Base-by-base conservation (phyloP, 2,329 filamentous ascomycete species). In the Colletotrichum liaoningense region DNA sequence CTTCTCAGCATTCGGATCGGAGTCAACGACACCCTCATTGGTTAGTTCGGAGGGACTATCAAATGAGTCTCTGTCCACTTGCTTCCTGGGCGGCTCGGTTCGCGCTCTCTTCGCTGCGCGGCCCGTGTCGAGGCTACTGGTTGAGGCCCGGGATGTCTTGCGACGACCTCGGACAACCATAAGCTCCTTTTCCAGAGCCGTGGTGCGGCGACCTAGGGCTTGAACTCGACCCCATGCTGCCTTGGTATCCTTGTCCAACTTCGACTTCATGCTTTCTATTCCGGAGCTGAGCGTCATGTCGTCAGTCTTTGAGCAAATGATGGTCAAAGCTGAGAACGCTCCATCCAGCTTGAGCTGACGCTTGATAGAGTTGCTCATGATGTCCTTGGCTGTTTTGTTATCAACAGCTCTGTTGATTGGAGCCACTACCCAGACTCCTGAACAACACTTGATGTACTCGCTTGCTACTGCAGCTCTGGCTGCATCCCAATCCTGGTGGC, bases 241-340 rank as follows among this genome's bases (percentile, higher is more conserved):
- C 11, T 33, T n/a, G 1, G 67, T 64, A 7, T 46, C n/a, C 11
- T 28, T 22, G 2, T 19, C 11, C 6, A 73, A 46, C 4, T 64
- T 63, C 5, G 16, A n/a, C 5, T 19, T 38, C 9, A 73, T 28
- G 19, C 63, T 65, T 24, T 42, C 57, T 8, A 73, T 58, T 7
- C 79, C 79, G 57, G 85, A 82, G 1, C 76, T 81, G 22, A 80
- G 63, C 0, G 74, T 74, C 1, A 92, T 89, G 59, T 92, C 89
- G 75, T 92, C 91, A 0, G 89, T 91, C 77, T 92, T 92, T 16
- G 86, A 88, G 76, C 90, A 92, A 19, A 93, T 89, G 71, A 92
- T 92, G 0, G 89, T 91, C 2, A 92, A 83, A 1, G 81, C 83
- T 5, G 82, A 85, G 67, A 88, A 89, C 0, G 83, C 85, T 2